Percentiles rank a stretch among this genome's conserved stretches.
phyloP scores from a whole-genome alignment of 108 stramenopile genomes.

The Cylindrotheca closterium region DNA sequence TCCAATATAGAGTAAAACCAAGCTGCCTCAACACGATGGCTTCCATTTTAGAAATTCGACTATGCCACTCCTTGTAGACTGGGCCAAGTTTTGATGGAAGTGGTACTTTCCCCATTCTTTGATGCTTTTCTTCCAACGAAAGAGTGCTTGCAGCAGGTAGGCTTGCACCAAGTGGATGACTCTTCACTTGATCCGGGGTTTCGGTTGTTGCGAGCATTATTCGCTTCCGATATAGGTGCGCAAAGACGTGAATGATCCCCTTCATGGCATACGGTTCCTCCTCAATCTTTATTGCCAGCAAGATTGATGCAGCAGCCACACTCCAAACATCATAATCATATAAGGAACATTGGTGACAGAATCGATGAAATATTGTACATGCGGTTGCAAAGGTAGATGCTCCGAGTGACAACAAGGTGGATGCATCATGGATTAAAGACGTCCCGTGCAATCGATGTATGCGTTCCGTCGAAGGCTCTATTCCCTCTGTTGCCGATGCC shows the following conservation, averaged over 20 bases:
- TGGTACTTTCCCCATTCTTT: constrained; percentile 29
- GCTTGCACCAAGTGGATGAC: constrained; percentile 11
- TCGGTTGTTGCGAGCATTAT: constrained; percentile 27
- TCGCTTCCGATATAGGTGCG: constrained; percentile 62
- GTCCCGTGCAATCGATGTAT: constrained; percentile 80
- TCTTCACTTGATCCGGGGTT: not conserved
- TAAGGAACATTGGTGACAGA: constrained; percentile 63
- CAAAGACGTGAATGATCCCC: constrained; percentile 53
- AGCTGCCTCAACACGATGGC: constrained; percentile 54
- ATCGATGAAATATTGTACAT: constrained; percentile 71
- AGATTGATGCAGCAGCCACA: constrained; percentile 56
- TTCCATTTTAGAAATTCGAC: constrained; percentile 48
- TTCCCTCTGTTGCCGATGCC: constrained; percentile 23
- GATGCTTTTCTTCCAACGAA: constrained; percentile 38
- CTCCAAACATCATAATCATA: constrained; percentile 64
- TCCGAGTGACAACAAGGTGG: constrained; percentile 13
- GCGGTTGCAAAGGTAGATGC: constrained; percentile 46
- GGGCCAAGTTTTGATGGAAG: constrained; percentile 46
- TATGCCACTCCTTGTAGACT: constrained; percentile 67
- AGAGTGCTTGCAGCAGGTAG: constrained; percentile 3
- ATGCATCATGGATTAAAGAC: constrained; percentile 47
- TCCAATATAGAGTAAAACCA: constrained; percentile 86
- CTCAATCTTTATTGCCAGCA: constrained; percentile 70
- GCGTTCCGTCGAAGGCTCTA: constrained; percentile 52
- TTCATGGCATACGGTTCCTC: constrained; percentile 49